Base-by-base conservation (phyloP, 192 early-diverging fungal species). In the Coemansia sp. region DNA sequence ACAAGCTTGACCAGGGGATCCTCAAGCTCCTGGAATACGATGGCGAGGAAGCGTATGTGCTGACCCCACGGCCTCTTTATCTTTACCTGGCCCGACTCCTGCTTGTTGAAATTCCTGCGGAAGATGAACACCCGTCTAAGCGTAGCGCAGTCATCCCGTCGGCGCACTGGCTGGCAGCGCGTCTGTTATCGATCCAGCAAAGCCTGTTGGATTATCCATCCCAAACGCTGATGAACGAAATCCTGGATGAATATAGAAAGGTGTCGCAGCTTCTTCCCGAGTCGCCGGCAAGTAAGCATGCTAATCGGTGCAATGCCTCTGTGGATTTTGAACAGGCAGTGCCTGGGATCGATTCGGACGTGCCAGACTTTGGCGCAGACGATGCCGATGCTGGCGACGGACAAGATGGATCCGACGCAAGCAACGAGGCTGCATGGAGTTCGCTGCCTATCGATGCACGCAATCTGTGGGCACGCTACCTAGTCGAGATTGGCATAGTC, bases 21-120 rank as follows among this genome's bases (percentile, higher is more conserved):
- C 59, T 93, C 0, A 62, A 81, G 32, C 58, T 70, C 7, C 82
- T 96, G 34, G 78, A 86, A 48, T 85, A 79, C 11, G 96, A 95
- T 62, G 89, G 90, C 54, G 96, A 96, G 75, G 88, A 92, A 23
- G 88, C 87, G 11, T 98, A 95, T 71, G 86, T 88, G 48, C 79
- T 96, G 42, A 85, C 92, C 0, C 85, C 87, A 9, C 70, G 84
- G 11, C 86, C 92, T 7, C 63, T 89, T 52, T 88, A 89, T 50
- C 68, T 98, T 57, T 66, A 79, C 32, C 71, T 93, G 38, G 88
- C 95, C 0, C 74, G 82, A 15, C 67, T 84, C 14, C 69, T 94
- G 57, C 75, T 97, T 29, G 84, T 89, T 8, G 88, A 90, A 20
- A 69, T 81, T 29, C 65, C 66, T 5, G 63, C 58, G 6, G 25